Evolutionary conservation across 2,329 filamentous ascomycete species (phyloP), one percentile per base, ranked within the genome.

Genomic region (Chalaropsis thielavioides): DNA sequence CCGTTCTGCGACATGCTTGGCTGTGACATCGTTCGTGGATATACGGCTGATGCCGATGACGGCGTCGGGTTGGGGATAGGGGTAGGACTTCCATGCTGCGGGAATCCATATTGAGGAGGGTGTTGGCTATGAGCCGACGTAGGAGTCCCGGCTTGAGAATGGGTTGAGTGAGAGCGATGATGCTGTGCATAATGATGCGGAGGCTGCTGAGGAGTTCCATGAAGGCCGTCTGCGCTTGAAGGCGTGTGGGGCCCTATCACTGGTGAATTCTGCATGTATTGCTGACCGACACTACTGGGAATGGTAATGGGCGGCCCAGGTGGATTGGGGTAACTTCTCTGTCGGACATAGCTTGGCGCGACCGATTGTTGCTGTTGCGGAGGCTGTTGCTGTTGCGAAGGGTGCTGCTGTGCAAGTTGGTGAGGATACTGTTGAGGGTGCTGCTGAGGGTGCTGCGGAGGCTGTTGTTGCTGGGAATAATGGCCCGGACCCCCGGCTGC

Each of bases 111-210:
- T 22, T 64, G 63, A 6, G 63, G 24, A 13, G 59, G 77, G 58
- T 80, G 80, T 72, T 85, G 82, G 70, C 80, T 81, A 59, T 84
- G 82, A 17, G 82, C 80, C 46, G 83, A 84, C 6, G 81, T 84
- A n/a, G 83, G 83, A 43, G 83, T 86, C 11, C 81, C 75, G 31
- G 78, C 80, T 22, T 68, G 63, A 13, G 83, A 85, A 64, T 85
- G 81, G 5, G 79, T 75, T 24, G 83, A 86, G 65, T 80, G 80
- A 51, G 83, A 83, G 69, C 82, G 74, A 67, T 78, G 78, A 65
- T 80, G 74, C 4, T 72, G 62, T 59, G 73, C 74, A n/a, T 72
- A 69, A 10, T 72, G 68, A 61, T 75, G 71, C 40, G 66, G 68
- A 72, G 51, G 15, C 22, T n/a, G 40, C 44, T 35, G 64, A 8